Evolutionary conservation across 1,284 basidiomycete species (phyloP).

Genomic region (Trichosporon sp.): DNA sequence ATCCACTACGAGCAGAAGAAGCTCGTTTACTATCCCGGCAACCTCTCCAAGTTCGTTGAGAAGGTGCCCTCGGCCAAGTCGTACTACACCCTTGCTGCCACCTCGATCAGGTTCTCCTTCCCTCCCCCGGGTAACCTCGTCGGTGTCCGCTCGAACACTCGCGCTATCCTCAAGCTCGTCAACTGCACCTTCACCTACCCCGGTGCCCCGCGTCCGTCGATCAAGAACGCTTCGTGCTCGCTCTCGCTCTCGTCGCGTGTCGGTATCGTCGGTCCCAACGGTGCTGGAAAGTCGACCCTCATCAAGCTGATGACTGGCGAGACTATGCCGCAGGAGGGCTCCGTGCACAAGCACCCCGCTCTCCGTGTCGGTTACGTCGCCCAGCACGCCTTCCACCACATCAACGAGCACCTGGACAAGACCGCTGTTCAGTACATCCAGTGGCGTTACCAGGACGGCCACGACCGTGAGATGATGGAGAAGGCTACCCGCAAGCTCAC

Average conservation of each 20-base stretch:
- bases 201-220: constrained; percentile 72
- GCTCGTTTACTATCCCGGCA: constrained; percentile 93
- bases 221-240: constrained; percentile 84
- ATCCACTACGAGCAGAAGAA: constrained; percentile 96
- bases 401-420: constrained; percentile 89
- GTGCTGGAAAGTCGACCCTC: constrained; percentile 96
- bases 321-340: constrained; percentile 84
- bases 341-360: constrained; percentile 92
- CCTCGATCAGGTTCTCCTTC: constrained; percentile 93
- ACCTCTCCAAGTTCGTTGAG: constrained; percentile 85
- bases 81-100: constrained; percentile 94
- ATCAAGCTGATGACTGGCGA: constrained; percentile 97
- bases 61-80: constrained; percentile 91
- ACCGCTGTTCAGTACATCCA: constrained; percentile 94
- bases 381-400: constrained; percentile 95
- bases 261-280: constrained; percentile 91
- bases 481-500: constrained; percentile 86
- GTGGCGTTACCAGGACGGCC: constrained; percentile 99
- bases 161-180: constrained; percentile 89
- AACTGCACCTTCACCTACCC: constrained; percentile 95
- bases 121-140: constrained; percentile 92
- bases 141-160: constrained; percentile 94
- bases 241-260: constrained; percentile 88
- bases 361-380: constrained; percentile 96
- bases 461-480: constrained; percentile 91